Percentiles rank a stretch among this genome's conserved stretches.
Conservation (phyloP, 345 rosid genomes). For the Eucalyptus marginata region DNA sequence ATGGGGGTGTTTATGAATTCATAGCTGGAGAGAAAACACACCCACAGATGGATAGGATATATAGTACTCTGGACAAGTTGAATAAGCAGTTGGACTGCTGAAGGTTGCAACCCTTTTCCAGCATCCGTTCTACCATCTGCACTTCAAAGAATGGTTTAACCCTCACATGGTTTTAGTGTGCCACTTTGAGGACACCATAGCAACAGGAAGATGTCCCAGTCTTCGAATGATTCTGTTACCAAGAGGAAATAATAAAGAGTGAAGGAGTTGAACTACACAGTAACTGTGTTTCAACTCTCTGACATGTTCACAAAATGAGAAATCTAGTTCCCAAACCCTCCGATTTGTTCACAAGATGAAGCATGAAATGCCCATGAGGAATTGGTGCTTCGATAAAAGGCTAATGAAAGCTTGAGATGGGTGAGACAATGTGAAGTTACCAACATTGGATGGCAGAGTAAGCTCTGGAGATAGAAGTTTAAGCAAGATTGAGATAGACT, state of each 20-base stretch:
- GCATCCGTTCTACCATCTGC: background rate
- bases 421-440: background rate
- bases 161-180: background rate
- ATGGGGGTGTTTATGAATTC: slow-evolving; percentile 1
- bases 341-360: background rate
- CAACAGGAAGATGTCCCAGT: background rate
- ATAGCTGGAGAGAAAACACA: slow-evolving; percentile 8
- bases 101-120: background rate
- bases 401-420: background rate
- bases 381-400: background rate
- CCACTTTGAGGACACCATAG: background rate
- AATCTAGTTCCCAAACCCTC: background rate
- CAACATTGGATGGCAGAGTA: background rate
- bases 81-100: background rate
- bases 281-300: background rate
- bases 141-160: background rate
- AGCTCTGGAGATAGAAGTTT: background rate
- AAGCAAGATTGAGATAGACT: background rate
- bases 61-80: background rate
- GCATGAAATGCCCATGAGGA: background rate
- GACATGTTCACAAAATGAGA: background rate
- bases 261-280: background rate
- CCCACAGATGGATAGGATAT: background rate
- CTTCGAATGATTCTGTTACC: background rate
- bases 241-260: background rate